Evolutionary conservation across 1,139 yeast species (phyloP).

Genomic region (Debaryomyces robertsiae): DNA sequence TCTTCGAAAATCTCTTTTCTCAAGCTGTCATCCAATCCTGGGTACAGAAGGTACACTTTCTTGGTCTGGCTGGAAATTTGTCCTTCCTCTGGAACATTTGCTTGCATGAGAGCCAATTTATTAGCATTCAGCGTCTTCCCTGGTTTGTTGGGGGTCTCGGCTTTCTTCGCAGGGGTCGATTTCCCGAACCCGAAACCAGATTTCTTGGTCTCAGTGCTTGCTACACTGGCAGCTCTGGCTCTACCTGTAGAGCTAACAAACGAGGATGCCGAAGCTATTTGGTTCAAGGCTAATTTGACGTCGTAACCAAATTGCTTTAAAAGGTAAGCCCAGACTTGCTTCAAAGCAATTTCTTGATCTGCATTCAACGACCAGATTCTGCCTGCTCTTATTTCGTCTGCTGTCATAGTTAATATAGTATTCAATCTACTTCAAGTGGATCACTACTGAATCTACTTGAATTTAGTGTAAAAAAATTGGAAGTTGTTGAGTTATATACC

Average conservation of each 20-base stretch:
- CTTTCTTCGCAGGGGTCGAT: slow-evolving; percentile 1
- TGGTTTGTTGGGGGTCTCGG: slow-evolving; percentile 5
- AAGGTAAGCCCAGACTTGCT: slow-evolving; percentile 74
- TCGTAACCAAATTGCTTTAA: slow-evolving; percentile 64
- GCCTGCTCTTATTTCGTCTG: not conserved
- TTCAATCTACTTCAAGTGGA: no score
- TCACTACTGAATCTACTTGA: no score
- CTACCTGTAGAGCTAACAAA: slow-evolving; percentile 17
- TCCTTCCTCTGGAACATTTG: not conserved
- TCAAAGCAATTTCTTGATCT: slow-evolving; percentile 55
- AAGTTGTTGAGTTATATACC: no score
- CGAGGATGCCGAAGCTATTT: slow-evolving; percentile 13
- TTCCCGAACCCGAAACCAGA: not conserved
- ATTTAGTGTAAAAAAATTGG: no score
- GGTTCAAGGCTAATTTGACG: slow-evolving; percentile 35
- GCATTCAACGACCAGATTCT: slow-evolving; percentile 2
- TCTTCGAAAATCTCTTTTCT: no score
- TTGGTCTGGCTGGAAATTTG: not conserved
- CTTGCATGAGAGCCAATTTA: slow-evolving; percentile 6
- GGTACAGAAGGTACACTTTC: not conserved
- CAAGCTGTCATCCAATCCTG: not conserved
- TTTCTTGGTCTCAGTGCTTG: slow-evolving; percentile 15
- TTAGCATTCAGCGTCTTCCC: slow-evolving; percentile 8
- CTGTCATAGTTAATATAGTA: not conserved
- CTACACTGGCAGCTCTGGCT: slow-evolving; percentile 11